These are phyloP conservation scores for Aspergillus bertholletiae DNA, from an alignment of 495 filamentous ascomycete species.

Conservation along the genomic window DNA sequence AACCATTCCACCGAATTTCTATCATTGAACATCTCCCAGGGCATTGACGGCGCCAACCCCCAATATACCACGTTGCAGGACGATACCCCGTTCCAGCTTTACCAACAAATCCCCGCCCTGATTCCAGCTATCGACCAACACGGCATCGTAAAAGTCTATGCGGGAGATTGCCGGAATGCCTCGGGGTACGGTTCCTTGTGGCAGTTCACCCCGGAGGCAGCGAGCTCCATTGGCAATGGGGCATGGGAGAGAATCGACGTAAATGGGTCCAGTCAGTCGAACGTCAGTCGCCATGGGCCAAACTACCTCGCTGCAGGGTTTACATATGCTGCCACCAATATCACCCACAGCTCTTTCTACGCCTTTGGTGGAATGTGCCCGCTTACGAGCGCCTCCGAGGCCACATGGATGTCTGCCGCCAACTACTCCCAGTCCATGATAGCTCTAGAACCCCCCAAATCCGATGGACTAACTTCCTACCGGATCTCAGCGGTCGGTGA, in stretches of 20 bases:
- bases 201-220: conserved; percentile 46
- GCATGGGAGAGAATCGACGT: conserved; percentile 47
- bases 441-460: conserved; percentile 33
- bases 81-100: conserved; percentile 61
- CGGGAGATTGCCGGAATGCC: conserved; percentile 59
- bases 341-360: conserved; percentile 53
- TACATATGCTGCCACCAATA: conserved; percentile 59
- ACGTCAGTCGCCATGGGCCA: conserved; percentile 42
- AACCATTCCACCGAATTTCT: conserved; percentile 49
- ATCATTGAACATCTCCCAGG: conserved; percentile 59
- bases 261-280: conserved; percentile 22
- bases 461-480: conserved; percentile 26
- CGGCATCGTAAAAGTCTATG: conserved; percentile 65
- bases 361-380: conserved; percentile 91
- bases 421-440: conserved; percentile 78
- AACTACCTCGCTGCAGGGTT: conserved; percentile 66
- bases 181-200: conserved; percentile 46
- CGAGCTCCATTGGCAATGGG: conserved; percentile 45
- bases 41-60: conserved; percentile 48
- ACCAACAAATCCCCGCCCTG: conserved; percentile 45
- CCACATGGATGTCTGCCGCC: conserved; percentile 57
- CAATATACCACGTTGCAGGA: conserved; percentile 54
- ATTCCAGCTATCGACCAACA: conserved; percentile 59
- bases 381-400: conserved; percentile 33
- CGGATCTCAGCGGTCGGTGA: conserved; percentile 36